Conservation (phyloP, 164 flowering plant genomes). For the Nelumbo lutea region DNA sequence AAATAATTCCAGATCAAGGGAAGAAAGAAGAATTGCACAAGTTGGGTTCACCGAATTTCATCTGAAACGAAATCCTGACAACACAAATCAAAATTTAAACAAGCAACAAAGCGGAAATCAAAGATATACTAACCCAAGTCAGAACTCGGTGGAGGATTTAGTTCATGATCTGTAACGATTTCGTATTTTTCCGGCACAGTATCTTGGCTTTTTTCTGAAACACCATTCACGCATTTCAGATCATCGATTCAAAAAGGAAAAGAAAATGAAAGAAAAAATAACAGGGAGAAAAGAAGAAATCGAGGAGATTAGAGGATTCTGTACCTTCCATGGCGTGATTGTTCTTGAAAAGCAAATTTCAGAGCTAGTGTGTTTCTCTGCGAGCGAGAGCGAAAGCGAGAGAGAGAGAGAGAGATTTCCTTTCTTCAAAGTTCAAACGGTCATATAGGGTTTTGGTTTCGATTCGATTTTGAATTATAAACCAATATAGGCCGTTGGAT, state of each 20-base stretch:
- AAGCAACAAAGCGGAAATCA: background rate
- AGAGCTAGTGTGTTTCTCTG: background rate
- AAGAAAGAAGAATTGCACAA: background rate
- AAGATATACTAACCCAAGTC: background rate
- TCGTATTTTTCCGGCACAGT: background rate
- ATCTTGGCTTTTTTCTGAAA: constrained; percentile 14
- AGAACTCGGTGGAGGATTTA: background rate
- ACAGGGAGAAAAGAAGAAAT: background rate
- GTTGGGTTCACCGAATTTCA: background rate
- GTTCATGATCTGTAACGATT: background rate
- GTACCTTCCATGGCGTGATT: constrained; percentile 9
- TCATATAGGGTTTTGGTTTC: constrained; percentile 9
- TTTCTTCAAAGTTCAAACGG: constrained; percentile 10
- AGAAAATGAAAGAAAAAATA: background rate
- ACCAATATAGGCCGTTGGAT: constrained; percentile 11
- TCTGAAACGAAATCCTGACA: constrained; percentile 2
- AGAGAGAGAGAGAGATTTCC: background rate
- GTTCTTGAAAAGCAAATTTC: background rate
- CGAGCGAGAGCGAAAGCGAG: constrained; percentile 3
- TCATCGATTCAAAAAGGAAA: background rate
- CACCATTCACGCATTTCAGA: background rate
- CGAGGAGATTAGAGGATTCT: background rate
- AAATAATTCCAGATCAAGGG: background rate
- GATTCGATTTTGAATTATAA: constrained; percentile 13
- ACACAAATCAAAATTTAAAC: background rate